phyloP scores from a whole-genome alignment of 2,329 filamentous ascomycete species.

The Pyrenochaeta sp. region DNA sequence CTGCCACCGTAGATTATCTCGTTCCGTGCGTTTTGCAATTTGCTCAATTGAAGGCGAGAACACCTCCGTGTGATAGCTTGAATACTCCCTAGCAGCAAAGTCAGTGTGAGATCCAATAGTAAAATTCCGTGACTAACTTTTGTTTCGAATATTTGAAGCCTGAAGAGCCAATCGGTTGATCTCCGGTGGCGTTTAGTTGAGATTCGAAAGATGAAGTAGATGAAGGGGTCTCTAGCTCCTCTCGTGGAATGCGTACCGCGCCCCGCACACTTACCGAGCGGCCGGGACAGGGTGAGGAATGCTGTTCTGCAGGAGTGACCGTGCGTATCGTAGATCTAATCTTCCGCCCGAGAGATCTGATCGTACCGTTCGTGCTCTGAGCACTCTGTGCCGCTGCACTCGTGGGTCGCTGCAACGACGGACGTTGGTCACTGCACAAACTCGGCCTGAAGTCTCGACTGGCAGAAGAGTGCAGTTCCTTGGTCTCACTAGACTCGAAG shows the following conservation, averaged over 20 bases:
- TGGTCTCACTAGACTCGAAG: slow-evolving; percentile 31
- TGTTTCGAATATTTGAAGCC: too few relatives aligned
- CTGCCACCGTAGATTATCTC: too few relatives aligned
- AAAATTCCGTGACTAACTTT: background rate
- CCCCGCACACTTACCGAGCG: slow-evolving; percentile 8
- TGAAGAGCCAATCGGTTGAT: background rate
- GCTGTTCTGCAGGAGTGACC: slow-evolving; percentile 41
- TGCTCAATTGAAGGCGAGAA: too few relatives aligned
- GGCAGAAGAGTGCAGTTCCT: slow-evolving; percentile 22
- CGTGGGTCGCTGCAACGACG: slow-evolving; percentile 14
- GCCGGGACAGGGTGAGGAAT: slow-evolving; percentile 12
- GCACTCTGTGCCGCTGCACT: slow-evolving; percentile 17
- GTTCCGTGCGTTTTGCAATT: too few relatives aligned
- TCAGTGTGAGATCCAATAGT: too few relatives aligned
- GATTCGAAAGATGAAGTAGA: slow-evolving; percentile 4
- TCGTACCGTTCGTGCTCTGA: slow-evolving; percentile 35
- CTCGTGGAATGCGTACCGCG: slow-evolving; percentile 12
- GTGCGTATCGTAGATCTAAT: slow-evolving; percentile 48
- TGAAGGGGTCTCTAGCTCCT: slow-evolving; percentile 12
- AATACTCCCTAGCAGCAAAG: background rate
- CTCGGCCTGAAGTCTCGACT: slow-evolving; percentile 13
- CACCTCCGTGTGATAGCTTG: too few relatives aligned
- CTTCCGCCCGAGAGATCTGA: slow-evolving; percentile 34
- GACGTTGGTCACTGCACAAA: slow-evolving; percentile 16
- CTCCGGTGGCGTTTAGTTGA: background rate